phyloP scores from a whole-genome alignment of 2,329 filamentous ascomycete genomes.

The Ustilaginoidea virens region DNA sequence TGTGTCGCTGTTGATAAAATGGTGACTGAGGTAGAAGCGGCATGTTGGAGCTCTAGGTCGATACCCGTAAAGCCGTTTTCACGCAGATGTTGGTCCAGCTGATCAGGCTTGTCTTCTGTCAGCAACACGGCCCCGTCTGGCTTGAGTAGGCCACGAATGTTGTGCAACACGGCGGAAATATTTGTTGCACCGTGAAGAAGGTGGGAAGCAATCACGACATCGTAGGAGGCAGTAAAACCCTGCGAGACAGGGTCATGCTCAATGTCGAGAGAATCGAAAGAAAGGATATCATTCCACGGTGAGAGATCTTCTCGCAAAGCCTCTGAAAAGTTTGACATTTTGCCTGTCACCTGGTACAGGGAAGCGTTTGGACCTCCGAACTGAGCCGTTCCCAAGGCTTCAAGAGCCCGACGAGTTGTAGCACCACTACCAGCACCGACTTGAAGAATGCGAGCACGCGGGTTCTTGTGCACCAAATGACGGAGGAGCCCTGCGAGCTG shows the following conservation, averaged over 20 bases:
- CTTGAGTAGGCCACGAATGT: slow-evolving; percentile 10
- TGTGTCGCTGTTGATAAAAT: not conserved
- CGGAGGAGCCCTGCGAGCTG: not conserved
- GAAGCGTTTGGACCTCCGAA: not conserved
- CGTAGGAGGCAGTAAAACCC: not conserved
- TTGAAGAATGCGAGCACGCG: not conserved
- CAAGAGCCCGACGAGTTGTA: not conserved
- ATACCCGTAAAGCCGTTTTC: not conserved
- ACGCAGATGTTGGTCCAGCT: not conserved
- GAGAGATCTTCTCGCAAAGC: not conserved
- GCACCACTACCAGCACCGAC: not conserved
- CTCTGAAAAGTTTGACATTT: not conserved
- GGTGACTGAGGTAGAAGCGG: not conserved
- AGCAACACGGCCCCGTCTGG: slow-evolving; percentile 12
- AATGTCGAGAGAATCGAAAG: slow-evolving; percentile 1
- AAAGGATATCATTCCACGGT: not conserved
- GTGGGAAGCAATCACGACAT: not conserved
- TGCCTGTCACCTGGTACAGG: not conserved
- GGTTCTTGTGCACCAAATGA: not conserved
- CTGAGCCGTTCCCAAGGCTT: not conserved
- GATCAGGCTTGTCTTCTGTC: not conserved
- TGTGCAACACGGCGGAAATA: slow-evolving; percentile 9
- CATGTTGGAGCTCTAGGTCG: not conserved
- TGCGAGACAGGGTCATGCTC: not conserved
- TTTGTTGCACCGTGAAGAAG: slow-evolving; percentile 11